Base-by-base conservation (phyloP, 805 yeast genomes). In the Metschnikowia cerradonensis region DNA sequence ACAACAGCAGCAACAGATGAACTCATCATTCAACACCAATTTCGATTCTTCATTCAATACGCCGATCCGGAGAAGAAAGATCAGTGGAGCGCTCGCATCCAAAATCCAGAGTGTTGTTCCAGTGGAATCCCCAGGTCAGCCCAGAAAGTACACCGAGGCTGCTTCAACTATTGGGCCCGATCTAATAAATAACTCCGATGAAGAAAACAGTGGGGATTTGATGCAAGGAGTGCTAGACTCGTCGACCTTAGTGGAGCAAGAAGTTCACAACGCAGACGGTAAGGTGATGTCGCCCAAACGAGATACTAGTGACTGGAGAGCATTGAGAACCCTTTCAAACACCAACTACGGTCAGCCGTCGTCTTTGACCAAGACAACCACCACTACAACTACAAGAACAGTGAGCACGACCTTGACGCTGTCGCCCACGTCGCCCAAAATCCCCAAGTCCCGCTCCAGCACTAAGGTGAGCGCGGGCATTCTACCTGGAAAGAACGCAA, bases 81-180 rank as follows among this genome's bases (percentile, higher is more conserved):
- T 82, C 51, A 75, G 83, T 56, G 87, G 91, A 3, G 83, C 88
- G 0, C 80, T 82, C 50, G 81, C 86, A 34, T 80, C 84, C 47
- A 82, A 84, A 59, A 79, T 81, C 32, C 86, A 80, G 60, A 80
- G 83, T 36, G 94, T 94, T 0, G 90, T 94, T 17, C 99, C 98
- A 4, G 79, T 80, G 57, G 89, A 89, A 46, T 89, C 97, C 2
- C 99, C 99, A 0, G 99, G 98, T 1, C 99, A 94, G 68, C 99
- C 99, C 38, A 80, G 97, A 63, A 92, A 92, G 61, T 71, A 71
- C 56, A 67, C 71, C 35, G 72, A 76, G 3, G 66, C 73, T 5
- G 64, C 55, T 23, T 56, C 66, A 3, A 47, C 54, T 8, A 61
- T 66, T 63, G 40, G 76, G 55, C 62, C 75, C 57, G 64, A 80